Conservation (phyloP, 169 alveolate species). For the Cryptosporidium felis region DNA sequence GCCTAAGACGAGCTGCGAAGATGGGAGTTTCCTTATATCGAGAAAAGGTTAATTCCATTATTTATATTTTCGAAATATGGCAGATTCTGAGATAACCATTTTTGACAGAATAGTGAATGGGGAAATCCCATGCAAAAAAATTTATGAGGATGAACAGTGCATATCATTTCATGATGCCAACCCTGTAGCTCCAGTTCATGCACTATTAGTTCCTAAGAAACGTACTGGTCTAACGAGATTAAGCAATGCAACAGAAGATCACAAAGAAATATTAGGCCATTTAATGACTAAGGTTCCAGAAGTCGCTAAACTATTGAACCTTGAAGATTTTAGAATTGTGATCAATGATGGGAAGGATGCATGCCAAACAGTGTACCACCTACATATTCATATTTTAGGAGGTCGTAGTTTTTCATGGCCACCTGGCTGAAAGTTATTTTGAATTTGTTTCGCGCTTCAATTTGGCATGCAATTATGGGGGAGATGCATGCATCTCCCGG, state of each 20-base stretch:
- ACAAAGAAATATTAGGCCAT: conserved; percentile 88
- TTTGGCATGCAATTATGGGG: conserved; percentile 39
- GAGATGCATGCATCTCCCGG: conserved; percentile 46
- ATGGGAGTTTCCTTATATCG: too few species aligned
- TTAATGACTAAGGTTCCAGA: conserved; percentile 85
- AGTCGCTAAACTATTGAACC: conserved; percentile 81
- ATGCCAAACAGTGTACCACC: conserved; percentile 89
- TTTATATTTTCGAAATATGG: too few species aligned
- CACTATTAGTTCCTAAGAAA: conserved; percentile 89
- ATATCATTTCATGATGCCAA: conserved; percentile 90
- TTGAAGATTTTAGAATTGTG: conserved; percentile 90
- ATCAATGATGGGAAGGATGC: conserved; percentile 92
- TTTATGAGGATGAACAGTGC: conserved; percentile 85
- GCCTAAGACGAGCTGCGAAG: too few species aligned
- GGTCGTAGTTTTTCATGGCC: conserved; percentile 86
- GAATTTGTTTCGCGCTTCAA: conserved; percentile 38
- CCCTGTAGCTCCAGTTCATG: conserved; percentile 93
- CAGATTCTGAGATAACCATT: conserved; percentile 74
- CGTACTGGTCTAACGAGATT: conserved; percentile 87
- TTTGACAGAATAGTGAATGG: conserved; percentile 81
- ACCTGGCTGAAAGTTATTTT: conserved; percentile 80
- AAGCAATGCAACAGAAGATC: conserved; percentile 85
- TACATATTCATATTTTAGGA: conserved; percentile 88
- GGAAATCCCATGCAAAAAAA: conserved; percentile 78
- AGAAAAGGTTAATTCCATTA: too few species aligned